These are phyloP conservation scores for Pachysolen tannophilus DNA, from an alignment of 805 yeast species.

Conservation along the genomic window DNA sequence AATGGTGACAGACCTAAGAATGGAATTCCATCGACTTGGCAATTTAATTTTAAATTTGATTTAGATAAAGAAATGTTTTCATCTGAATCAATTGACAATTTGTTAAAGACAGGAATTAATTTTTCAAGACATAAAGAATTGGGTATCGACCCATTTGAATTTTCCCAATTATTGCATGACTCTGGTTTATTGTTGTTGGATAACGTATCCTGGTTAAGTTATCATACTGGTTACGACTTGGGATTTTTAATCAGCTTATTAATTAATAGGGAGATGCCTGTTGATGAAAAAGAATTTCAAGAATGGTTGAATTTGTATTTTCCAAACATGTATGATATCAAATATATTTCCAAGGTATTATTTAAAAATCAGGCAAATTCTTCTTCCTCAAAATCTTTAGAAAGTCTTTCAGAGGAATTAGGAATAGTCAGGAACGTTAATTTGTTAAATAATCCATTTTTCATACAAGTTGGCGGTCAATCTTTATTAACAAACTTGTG, in stretches of 20 bases:
- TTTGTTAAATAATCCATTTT: conserved; percentile 27
- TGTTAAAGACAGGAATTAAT: conserved; percentile 77
- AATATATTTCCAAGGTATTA: conserved; percentile 31
- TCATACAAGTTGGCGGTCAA: conserved; percentile 54
- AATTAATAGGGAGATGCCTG: conserved; percentile 71
- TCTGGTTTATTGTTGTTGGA: conserved; percentile 77
- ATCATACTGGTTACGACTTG: conserved; percentile 90
- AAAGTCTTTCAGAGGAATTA: conserved; percentile 61
- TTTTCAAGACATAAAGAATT: conserved; percentile 62
- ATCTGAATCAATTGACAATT: conserved; percentile 72
- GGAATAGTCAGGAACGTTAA: conserved; percentile 54
- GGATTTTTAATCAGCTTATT: conserved; percentile 80
- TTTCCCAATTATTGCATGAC: conserved; percentile 78
- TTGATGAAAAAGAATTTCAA: conserved; percentile 69
- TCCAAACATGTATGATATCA: conserved; percentile 80
- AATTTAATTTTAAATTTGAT: conserved; percentile 85
- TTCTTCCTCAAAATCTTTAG: conserved; percentile 31
- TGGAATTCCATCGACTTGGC: conserved; percentile 78
- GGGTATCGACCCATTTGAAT: conserved; percentile 74
- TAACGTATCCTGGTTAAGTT: conserved; percentile 78
- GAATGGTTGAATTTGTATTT: conserved; percentile 65
- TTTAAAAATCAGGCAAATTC: conserved; percentile 14
- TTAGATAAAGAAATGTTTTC: conserved; percentile 76
- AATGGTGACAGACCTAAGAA: conserved; percentile 62
- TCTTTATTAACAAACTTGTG: conserved; percentile 57